A percentile compares a stretch with the other conserved stretches of the same genome.
phyloP scores from a whole-genome alignment of 169 alveolate genomes.

The Plasmodium cynomolgi region DNA sequence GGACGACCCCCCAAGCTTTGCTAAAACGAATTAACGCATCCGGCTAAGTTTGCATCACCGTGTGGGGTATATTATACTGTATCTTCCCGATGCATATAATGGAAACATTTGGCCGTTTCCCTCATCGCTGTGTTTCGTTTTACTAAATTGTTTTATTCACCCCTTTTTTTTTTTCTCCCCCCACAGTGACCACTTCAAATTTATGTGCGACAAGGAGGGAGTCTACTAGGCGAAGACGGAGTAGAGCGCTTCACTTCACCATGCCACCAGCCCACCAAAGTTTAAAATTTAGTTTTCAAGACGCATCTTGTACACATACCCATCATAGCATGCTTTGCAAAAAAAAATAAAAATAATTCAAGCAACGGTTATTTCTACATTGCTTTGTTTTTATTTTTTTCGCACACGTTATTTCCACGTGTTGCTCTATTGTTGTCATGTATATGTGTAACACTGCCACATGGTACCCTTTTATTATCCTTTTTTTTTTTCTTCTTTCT shows the following conservation, averaged over 20 bases:
- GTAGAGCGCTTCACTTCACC: background rate
- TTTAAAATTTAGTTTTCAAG: background rate
- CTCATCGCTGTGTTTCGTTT: background rate
- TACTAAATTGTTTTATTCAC: background rate
- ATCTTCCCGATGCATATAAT: background rate
- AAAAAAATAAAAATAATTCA: background rate
- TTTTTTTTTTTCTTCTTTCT: background rate
- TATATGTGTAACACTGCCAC: background rate
- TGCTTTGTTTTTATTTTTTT: background rate
- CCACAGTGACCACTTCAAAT: conserved; percentile 66
- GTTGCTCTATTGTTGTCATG: background rate
- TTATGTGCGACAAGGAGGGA: conserved; percentile 74
- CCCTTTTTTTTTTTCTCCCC: background rate
- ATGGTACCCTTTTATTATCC: background rate
- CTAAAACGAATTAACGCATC: background rate
- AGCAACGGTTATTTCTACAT: background rate
- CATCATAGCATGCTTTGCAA: background rate
- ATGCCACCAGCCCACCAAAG: background rate
- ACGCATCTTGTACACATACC: background rate
- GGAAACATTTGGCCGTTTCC: background rate
- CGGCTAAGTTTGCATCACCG: background rate
- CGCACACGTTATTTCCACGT: background rate
- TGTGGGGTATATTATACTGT: background rate
- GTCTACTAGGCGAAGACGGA: conserved; percentile 17
- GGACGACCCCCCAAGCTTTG: background rate